phyloP scores from a whole-genome alignment of 1,284 basidiomycete genomes.

The Ceratobasidium theobromae region DNA sequence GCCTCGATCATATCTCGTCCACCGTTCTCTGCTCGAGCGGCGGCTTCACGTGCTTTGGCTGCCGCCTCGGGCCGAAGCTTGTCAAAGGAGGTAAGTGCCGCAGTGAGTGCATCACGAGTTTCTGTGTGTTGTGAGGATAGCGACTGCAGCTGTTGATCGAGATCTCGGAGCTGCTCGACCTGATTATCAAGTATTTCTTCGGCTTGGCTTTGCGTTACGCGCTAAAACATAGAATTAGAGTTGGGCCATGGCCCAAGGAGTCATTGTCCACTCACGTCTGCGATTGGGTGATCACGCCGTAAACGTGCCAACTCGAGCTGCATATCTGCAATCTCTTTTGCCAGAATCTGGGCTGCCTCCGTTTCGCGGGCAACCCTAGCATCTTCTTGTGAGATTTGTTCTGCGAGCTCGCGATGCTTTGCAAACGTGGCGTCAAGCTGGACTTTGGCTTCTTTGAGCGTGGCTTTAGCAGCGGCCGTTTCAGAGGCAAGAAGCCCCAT shows the following conservation, averaged over 20 bases:
- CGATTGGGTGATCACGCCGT: conserved; percentile 14
- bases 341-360: conserved; percentile 11
- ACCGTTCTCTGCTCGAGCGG: conserved; percentile 3
- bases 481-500: conserved; percentile 13
- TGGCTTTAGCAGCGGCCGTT: conserved; percentile 12
- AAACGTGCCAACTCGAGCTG: conserved; percentile 18
- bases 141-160: conserved; percentile 22
- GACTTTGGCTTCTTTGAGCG: conserved; percentile 23
- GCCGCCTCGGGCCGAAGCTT: conserved; percentile 25
- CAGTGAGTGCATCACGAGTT: conserved; percentile 23
- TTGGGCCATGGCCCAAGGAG: background rate
- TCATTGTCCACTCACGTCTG: background rate
- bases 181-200: conserved; percentile 22
- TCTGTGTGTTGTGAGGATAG: conserved; percentile 2
- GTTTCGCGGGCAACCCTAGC: conserved; percentile 7
- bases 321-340: conserved; percentile 28
- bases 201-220: conserved; percentile 21
- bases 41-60: conserved; percentile 15
- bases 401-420: conserved; percentile 6
- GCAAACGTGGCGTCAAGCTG: conserved; percentile 15
- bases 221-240: background rate
- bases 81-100: conserved; percentile 11
- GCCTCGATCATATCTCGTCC: conserved; percentile 14
- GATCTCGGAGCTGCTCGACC: conserved; percentile 4
- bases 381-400: conserved; percentile 17